Percentiles rank a stretch among this genome's conserved stretches.
Conservation (phyloP, 2,329 filamentous ascomycete genomes). For the Daldinia eschscholtzii region DNA sequence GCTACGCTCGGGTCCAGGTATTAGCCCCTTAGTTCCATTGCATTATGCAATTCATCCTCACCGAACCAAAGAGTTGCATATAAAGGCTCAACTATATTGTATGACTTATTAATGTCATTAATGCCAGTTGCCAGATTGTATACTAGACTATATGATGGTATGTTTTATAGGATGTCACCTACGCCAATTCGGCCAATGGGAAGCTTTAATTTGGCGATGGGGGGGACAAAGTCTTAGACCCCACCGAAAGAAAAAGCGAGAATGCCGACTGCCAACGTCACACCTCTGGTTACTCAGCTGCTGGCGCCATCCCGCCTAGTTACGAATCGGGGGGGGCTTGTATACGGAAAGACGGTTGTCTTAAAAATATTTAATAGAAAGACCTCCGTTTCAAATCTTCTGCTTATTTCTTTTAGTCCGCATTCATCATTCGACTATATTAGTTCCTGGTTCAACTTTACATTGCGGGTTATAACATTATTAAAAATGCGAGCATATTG, state of each 20-base stretch:
- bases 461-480: neutral
- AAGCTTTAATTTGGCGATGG: conserved; percentile 14
- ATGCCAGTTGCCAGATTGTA: neutral
- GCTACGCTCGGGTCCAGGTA: neutral
- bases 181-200: conserved; percentile 22
- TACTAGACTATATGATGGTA: neutral
- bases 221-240: conserved; percentile 29
- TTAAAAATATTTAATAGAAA: conserved; percentile 33
- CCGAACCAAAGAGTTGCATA: neutral
- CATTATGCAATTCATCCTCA: neutral
- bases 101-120: neutral
- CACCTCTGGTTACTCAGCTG: conserved; percentile 19
- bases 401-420: neutral
- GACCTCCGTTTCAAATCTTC: conserved; percentile 8
- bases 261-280: conserved; percentile 42
- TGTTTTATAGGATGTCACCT: conserved; percentile 7
- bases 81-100: neutral
- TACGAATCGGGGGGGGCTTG: conserved; percentile 16
- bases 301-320: conserved; percentile 35
- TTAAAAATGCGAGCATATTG: conserved; percentile 68
- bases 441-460: neutral
- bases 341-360: conserved; percentile 12
- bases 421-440: conserved; percentile 4
- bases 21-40: neutral
- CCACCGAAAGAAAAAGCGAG: conserved; percentile 41